Conservation (phyloP, 2,329 filamentous ascomycete species). For the Trichoderma atroviride region DNA sequence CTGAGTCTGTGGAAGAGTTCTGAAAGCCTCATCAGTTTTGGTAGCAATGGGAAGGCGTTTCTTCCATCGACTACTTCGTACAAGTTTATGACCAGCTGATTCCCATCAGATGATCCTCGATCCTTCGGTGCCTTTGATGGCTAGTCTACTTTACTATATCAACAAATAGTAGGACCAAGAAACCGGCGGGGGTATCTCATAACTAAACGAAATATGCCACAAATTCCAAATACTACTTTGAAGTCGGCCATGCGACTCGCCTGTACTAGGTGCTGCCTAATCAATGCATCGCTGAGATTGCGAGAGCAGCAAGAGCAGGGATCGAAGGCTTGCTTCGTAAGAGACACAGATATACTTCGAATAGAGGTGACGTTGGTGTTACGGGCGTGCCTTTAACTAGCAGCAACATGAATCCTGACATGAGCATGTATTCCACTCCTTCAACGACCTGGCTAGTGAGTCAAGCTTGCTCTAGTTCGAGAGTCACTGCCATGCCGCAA, state of each 20-base stretch:
- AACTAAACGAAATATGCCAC: background rate
- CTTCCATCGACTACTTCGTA: background rate
- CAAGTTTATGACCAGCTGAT: background rate
- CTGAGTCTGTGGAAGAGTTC: background rate
- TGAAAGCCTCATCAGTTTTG: background rate
- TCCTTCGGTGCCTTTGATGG: background rate
- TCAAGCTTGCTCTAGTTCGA: background rate
- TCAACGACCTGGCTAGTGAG: background rate
- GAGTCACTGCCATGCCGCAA: background rate
- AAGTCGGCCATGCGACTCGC: background rate
- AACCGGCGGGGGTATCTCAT: background rate
- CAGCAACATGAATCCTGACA: background rate
- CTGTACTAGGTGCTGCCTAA: background rate
- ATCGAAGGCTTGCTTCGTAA: background rate
- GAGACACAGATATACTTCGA: background rate
- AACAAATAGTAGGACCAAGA: background rate
- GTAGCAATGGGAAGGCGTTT: background rate
- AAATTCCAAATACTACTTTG: background rate
- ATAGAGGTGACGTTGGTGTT: background rate
- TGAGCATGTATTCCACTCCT: background rate
- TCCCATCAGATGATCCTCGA: background rate
- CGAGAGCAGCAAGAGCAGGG: background rate
- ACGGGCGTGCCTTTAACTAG: slow-evolving; percentile 12
- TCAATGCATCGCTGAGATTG: background rate
- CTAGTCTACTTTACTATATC: background rate